Base-by-base conservation (phyloP, 129 eudicot species). In the Escallonia rubra region DNA sequence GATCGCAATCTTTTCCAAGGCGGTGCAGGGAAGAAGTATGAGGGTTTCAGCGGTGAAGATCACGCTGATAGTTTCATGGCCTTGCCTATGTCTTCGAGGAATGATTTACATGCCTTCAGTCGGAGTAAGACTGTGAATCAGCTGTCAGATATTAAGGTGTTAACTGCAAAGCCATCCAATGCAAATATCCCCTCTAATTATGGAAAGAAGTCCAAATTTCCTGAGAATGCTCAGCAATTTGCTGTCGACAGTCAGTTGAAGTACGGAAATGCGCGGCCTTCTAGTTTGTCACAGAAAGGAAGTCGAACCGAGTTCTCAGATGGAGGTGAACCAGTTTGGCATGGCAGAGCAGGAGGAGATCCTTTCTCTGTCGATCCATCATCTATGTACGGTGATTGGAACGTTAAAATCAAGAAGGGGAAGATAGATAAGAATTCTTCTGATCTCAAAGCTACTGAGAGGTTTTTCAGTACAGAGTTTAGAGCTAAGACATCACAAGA, bases 121-220 rank as follows among this genome's bases (percentile, higher is more conserved):
- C 80, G 85, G 66, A 83, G 86, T 66, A 70, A 77, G 79, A 54
- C 77, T 13, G 86, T 89, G 51, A 90, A 87, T 75, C 83, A 85
- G 74, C 71, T 94, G 56, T 89, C 99, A 15, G 99, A 90, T 61
- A 89, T 90, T 57, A 80, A 79, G 75, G 81, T 90, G 50, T 77
- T 94, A 57, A 86, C 97, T 72, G 69, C 99, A 58, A 94, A 81
- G 68, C 99, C 97, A 47, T 69, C 90, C 57, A 79, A 75, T 74
- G 48, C 72, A 23, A 82, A 88, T 74, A 66, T 60, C 39, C 34
- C 85, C 2, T 71, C 74, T 65, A 93, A 81, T 63, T 75, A 78
- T 63, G 86, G 85, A 38, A 86, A 72, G 53, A 86, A 82, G 71
- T 72, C 55, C 14, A 86, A 86, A 66, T 79, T 69, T 67, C 66